These are phyloP conservation scores for Melastoma candidum DNA, from an alignment of 441 rosid genomes.

Conservation along the genomic window DNA sequence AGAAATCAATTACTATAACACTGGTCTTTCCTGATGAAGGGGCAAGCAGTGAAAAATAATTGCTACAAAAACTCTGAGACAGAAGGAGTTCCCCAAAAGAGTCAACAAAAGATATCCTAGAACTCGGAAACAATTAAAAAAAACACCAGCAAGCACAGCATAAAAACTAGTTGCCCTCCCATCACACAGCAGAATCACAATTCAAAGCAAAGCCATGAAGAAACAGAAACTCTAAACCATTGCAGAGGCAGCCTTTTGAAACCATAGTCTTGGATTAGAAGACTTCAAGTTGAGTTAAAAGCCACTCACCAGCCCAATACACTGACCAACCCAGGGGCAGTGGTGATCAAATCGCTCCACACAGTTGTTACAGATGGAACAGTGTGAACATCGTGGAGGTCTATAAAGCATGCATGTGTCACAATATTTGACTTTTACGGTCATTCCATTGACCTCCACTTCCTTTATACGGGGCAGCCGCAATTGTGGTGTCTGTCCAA, in stretches of 20 bases:
- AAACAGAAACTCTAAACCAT: no score
- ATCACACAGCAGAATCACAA: no score
- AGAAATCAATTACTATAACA: no score
- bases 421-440: conserved; percentile 78
- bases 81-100: no score
- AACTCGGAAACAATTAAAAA: no score
- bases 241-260: not conserved
- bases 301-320: conserved; percentile 80
- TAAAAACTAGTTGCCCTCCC: no score
- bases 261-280: not conserved
- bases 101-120: no score
- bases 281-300: not conserved
- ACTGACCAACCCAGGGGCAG: conserved; percentile 99
- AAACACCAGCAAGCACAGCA: no score
- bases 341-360: conserved; percentile 91
- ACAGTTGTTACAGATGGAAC: conserved; percentile 91
- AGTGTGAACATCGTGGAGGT: conserved; percentile 93
- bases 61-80: no score
- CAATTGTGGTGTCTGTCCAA: conserved; percentile 53
- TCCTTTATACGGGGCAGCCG: conserved; percentile 76
- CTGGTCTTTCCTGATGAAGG: no score
- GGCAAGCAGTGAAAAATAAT: no score
- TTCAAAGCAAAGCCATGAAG: no score
- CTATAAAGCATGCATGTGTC: conserved; percentile 93
- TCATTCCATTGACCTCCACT: conserved; percentile 65